Percentiles rank a stretch among this genome's conserved stretches.
Conservation (phyloP, 164 flowering plant species). For the grape (Vitis vinifera) region DNA sequence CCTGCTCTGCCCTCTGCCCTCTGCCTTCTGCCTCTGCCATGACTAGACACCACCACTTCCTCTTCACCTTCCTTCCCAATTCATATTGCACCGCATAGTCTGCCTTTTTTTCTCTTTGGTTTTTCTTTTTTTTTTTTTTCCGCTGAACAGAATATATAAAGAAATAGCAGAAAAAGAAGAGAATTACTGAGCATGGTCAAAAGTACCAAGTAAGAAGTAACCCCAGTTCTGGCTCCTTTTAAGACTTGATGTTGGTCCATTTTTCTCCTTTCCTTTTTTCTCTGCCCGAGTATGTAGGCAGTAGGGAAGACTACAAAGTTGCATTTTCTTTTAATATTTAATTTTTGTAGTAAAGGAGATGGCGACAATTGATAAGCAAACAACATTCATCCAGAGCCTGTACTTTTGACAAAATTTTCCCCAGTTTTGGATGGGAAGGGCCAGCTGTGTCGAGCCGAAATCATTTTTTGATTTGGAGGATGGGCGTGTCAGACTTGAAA, state of each 20-base stretch:
- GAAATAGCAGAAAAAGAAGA: background rate
- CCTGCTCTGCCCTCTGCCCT: background rate
- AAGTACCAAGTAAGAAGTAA: slow-evolving; percentile 16
- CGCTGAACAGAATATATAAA: background rate
- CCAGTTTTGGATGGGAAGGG: too few species aligned
- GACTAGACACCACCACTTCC: slow-evolving; percentile 22
- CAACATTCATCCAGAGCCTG: too few species aligned
- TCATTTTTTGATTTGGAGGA: too few species aligned
- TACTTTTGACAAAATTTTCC: too few species aligned
- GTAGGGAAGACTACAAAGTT: background rate
- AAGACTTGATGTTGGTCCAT: slow-evolving; percentile 26
- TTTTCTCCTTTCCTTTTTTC: slow-evolving; percentile 20
- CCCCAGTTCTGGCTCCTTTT: slow-evolving; percentile 22
- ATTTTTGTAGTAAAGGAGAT: background rate
- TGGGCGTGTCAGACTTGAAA: too few species aligned
- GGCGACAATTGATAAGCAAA: slow-evolving; percentile 9
- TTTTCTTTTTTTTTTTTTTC: background rate
- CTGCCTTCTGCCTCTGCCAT: slow-evolving; percentile 1
- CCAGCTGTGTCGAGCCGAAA: too few species aligned
- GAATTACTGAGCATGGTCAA: slow-evolving; percentile 18
- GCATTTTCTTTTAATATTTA: too few species aligned
- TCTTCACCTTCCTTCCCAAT: background rate
- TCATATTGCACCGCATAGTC: background rate
- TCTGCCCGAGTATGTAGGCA: slow-evolving; percentile 21
- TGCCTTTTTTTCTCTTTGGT: background rate